Base-by-base conservation (phyloP, 2,329 filamentous ascomycete genomes). In the Exophiala mesophila region DNA sequence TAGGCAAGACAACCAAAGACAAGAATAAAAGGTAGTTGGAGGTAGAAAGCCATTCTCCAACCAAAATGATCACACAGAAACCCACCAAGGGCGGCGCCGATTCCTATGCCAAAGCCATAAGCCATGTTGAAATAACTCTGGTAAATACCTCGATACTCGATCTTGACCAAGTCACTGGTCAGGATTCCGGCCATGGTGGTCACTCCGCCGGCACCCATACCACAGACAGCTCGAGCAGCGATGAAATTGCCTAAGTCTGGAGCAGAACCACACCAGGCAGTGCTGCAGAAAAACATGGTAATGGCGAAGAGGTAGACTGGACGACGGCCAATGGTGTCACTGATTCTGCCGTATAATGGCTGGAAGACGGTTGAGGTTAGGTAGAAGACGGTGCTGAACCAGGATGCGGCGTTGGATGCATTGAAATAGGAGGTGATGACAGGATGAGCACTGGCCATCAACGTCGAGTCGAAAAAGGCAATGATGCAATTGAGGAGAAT, bases 361-460 rank as follows among this genome's bases (percentile, higher is more conserved):
- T 88, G 82, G 44, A 87, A 82, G 17, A 82, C 78, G 1, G 85
- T 88, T 3, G 79, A 85, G 0, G 85, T 88, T 26, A 92, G 71
- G 24, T 90, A 64, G 52, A 88, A 90, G 0, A 83, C 78, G 0
- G 85, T 90, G 2, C 84, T 88, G 3, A 90, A 71, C 86, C 86
- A 92, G 2, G 85, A 88, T 3, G 86, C 86, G 34, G 79, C 79
- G 61, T 90, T 88, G 21, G 84, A 85, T 36, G 83, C 77, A 47
- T 80, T 69, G 62, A 90, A 90, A 61, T 89, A 80, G 1, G 83
- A 88, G 0, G 85, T 88, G 48, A 90, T 88, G 44, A 86, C 83
- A 0, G 85, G 85, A 61, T 92, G 85, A 30, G 76, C 82, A 2
- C 83, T 87, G 3, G 84, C 84, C 84, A 90, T 88, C 52, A 90